Percentiles rank a stretch among this genome's conserved stretches.
phyloP scores from a whole-genome alignment of 73 alveolate species.

The Tetrahymena elliotti region DNA sequence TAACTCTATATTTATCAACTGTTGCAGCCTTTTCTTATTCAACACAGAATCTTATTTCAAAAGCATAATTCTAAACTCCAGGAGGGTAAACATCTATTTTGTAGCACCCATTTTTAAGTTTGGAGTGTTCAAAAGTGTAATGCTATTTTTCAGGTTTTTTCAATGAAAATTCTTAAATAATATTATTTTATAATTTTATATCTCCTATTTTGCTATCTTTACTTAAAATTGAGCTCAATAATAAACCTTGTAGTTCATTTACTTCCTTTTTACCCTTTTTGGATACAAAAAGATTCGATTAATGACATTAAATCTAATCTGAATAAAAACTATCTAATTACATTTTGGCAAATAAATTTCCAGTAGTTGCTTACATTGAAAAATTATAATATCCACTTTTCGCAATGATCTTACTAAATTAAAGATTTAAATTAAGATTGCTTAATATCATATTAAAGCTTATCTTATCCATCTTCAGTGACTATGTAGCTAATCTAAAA shows the following conservation, averaged over 20 bases:
- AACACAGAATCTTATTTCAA: neutral
- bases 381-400: neutral
- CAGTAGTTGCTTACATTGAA: neutral
- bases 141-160: neutral
- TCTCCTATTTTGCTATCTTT: neutral
- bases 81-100: neutral
- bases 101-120: neutral
- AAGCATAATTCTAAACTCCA: neutral
- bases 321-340: neutral
- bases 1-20: neutral
- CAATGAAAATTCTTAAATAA: neutral
- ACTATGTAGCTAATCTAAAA: neutral
- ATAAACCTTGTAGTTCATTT: neutral
- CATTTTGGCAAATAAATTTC: neutral
- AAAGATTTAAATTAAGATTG: neutral
- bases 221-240: neutral
- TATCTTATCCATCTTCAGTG: neutral
- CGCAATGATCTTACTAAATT: neutral
- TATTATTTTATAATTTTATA: neutral
- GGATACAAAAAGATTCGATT: neutral
- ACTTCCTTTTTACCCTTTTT: neutral
- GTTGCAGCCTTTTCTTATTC: neutral
- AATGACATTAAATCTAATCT: neutral
- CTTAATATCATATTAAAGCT: neutral
- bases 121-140: neutral